phyloP scores from a whole-genome alignment of 306 rosid genomes.

The Vigna hirtella region DNA sequence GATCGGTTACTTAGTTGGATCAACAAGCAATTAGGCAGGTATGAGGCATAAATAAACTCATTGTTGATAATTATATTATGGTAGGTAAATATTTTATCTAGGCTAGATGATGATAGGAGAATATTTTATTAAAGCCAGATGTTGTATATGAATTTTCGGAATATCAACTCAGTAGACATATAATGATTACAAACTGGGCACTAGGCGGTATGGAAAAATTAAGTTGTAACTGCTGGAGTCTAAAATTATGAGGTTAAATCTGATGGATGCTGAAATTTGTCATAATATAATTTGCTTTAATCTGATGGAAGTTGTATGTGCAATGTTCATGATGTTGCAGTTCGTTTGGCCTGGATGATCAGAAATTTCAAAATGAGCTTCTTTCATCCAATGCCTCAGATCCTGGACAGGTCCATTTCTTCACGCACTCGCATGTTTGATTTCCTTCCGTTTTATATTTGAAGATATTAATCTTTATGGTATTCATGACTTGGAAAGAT shows the following conservation, averaged over 20 bases:
- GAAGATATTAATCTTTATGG: conserved; percentile 45
- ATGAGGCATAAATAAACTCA: conserved; percentile 48
- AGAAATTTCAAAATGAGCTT: conserved; percentile 88
- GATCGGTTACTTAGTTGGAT: conserved; percentile 86
- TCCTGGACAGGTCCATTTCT: conserved; percentile 73
- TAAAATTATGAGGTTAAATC: conserved; percentile 6
- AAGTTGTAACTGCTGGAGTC: conserved; percentile 6
- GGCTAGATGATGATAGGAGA: conserved; percentile 21
- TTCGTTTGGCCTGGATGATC: conserved; percentile 82
- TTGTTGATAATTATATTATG: conserved; percentile 28
- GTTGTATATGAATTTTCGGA: conserved; percentile 26
- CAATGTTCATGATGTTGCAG: conserved; percentile 56
- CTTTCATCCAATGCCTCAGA: conserved; percentile 80
- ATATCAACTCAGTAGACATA: conserved; percentile 8
- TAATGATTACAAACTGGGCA: conserved; percentile 20
- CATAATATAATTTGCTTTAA: conserved; percentile 28
- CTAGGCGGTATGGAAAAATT: conserved; percentile 25
- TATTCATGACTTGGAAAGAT: conserved; percentile 58
- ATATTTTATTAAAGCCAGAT: conserved; percentile 31
- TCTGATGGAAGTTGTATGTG: conserved; percentile 30
- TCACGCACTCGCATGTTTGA: conserved; percentile 38
- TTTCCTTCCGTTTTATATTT: conserved; percentile 37
- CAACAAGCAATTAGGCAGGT: conserved; percentile 89
- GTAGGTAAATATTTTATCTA: conserved; percentile 30
- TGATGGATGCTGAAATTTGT: conserved; percentile 31